phyloP scores from a whole-genome alignment of 345 rosid genomes.

The Clarkia xantiana region DNA sequence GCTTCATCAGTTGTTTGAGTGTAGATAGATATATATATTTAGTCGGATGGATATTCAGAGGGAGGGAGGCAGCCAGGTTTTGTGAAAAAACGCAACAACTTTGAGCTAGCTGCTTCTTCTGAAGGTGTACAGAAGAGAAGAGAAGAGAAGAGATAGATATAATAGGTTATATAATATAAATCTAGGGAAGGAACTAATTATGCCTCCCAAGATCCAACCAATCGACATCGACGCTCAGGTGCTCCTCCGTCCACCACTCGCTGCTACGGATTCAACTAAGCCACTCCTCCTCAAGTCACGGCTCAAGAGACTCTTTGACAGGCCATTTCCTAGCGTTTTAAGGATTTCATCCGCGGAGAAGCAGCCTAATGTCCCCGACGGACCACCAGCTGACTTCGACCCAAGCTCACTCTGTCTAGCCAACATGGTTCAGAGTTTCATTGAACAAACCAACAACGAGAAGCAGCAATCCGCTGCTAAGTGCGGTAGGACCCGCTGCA shows the following conservation, averaged over 20 bases:
- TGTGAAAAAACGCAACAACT: background rate
- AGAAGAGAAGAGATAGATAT: background rate
- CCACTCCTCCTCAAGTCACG: background rate
- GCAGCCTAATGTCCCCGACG: background rate
- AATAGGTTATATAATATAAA: background rate
- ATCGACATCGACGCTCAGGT: conserved; percentile 7
- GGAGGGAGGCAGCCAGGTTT: no score
- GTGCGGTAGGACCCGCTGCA: background rate
- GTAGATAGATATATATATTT: no score
- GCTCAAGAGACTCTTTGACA: background rate
- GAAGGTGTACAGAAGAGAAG: background rate
- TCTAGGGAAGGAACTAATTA: no score
- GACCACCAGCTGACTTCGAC: conserved; percentile 6
- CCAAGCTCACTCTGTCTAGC: background rate
- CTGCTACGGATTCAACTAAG: background rate
- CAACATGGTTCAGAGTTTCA: conserved; percentile 70
- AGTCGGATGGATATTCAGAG: background rate
- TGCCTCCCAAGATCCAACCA: background rate
- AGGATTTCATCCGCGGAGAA: background rate
- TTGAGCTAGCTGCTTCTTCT: conserved; percentile 3
- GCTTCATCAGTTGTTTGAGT: background rate
- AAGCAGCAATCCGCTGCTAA: background rate
- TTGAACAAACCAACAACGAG: conserved; percentile 6
- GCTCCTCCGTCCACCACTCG: conserved; percentile 12
- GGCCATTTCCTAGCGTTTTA: background rate